phyloP scores from a whole-genome alignment of 164 flowering plant species.

The Vitis rotundifolia region DNA sequence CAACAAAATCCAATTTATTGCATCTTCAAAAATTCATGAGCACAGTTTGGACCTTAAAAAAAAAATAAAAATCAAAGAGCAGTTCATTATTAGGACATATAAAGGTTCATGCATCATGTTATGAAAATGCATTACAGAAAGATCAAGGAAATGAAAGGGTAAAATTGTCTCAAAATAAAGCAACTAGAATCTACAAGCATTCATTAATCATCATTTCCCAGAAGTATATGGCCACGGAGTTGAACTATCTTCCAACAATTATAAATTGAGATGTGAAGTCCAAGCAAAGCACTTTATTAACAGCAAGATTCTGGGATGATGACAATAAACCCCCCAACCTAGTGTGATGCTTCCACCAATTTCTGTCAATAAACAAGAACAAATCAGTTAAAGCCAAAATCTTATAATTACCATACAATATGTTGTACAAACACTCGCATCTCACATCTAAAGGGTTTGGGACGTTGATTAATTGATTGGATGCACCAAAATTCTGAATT shows the following conservation, averaged over 20 bases:
- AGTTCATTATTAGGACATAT: background rate
- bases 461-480: too few relatives aligned
- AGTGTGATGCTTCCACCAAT: slow-evolving; percentile 38
- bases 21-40: background rate
- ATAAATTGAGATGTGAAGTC: slow-evolving; percentile 7
- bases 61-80: background rate
- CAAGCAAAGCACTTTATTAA: slow-evolving; percentile 33
- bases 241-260: slow-evolving; percentile 4
- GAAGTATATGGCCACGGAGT: slow-evolving; percentile 8
- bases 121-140: background rate
- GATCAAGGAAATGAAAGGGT: slow-evolving; percentile 4
- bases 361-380: slow-evolving; percentile 32
- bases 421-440: too few relatives aligned
- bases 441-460: too few relatives aligned
- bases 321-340: slow-evolving; percentile 14
- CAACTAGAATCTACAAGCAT: slow-evolving; percentile 3
- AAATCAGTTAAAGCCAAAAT: background rate
- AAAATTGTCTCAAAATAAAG: background rate
- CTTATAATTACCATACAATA: background rate
- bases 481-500: background rate
- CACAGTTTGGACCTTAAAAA: background rate
- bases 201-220: slow-evolving; percentile 1
- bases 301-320: slow-evolving; percentile 12
- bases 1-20: too few relatives aligned
- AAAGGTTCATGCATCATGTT: background rate